These are phyloP conservation scores for Streptanthus diversifolius DNA, from an alignment of 345 rosid species.

Conservation along the genomic window DNA sequence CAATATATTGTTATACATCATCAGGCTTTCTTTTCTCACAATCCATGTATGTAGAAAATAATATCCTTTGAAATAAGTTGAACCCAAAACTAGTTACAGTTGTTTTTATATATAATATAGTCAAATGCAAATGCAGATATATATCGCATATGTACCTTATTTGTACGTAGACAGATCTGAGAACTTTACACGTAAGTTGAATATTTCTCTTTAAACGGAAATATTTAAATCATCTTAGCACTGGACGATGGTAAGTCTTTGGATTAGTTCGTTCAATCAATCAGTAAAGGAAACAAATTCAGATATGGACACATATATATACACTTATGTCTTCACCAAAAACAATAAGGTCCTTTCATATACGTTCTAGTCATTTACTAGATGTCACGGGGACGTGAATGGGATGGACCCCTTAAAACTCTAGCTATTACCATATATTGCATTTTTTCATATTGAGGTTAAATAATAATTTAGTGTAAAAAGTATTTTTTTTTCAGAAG, in stretches of 20 bases:
- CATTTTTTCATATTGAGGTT: neutral
- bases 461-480: neutral
- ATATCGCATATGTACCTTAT: neutral
- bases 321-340: slow-evolving; percentile 8
- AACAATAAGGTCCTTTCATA: slow-evolving; percentile 24
- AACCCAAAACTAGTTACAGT: neutral
- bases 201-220: neutral
- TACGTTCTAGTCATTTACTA: slow-evolving; percentile 16
- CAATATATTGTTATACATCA: neutral
- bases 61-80: neutral
- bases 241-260: neutral
- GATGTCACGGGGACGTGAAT: slow-evolving; percentile 20
- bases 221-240: neutral
- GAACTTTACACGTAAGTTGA: neutral
- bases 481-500: too few species aligned
- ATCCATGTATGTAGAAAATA: neutral
- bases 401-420: slow-evolving; percentile 14
- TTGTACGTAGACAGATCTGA: neutral
- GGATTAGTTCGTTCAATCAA: slow-evolving; percentile 15
- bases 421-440: slow-evolving; percentile 14
- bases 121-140: too few species aligned
- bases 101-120: neutral
- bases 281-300: slow-evolving; percentile 10
- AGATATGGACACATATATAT: slow-evolving; percentile 1
- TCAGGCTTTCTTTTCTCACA: neutral